A percentile compares a stretch with the other conserved stretches of the same genome.
Conservation (phyloP, 352 stramenopile genomes). For the Phytophthora litchii region DNA sequence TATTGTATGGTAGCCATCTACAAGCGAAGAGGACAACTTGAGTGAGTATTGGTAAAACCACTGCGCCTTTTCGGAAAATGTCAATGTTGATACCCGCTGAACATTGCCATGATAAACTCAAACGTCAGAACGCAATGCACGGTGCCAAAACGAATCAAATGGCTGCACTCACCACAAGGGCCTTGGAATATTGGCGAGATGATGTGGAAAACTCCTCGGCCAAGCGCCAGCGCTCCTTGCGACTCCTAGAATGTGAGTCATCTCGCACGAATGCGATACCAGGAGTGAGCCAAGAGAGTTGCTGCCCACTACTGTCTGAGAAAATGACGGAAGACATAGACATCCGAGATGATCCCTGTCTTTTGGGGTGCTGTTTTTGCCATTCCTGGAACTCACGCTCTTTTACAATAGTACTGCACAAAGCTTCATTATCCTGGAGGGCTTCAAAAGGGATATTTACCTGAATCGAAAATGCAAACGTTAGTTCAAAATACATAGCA, state of each 20-base stretch:
- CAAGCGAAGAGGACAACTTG: constrained; percentile 57
- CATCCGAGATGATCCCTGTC: constrained; percentile 17
- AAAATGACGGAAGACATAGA: constrained; percentile 36
- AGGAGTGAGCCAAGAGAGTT: constrained; percentile 35
- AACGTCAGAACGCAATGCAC: background rate
- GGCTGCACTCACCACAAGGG: constrained; percentile 23
- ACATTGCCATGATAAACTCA: constrained; percentile 2
- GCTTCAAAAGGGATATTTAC: constrained; percentile 40
- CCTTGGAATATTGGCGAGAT: constrained; percentile 39
- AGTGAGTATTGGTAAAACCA: constrained; percentile 76
- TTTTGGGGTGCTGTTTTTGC: constrained; percentile 19
- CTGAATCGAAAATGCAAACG: constrained; percentile 15
- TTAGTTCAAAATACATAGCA: constrained; percentile 3
- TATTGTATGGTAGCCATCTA: constrained; percentile 68
- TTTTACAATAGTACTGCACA: constrained; percentile 40
- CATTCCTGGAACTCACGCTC: constrained; percentile 41
- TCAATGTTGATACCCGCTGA: constrained; percentile 45
- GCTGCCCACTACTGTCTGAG: constrained; percentile 32
- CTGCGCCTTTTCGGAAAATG: constrained; percentile 65
- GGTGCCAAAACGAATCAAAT: background rate
- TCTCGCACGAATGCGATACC: constrained; percentile 44
- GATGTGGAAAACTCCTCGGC: constrained; percentile 33
- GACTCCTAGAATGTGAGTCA: constrained; percentile 21
- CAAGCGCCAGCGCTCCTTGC: constrained; percentile 24
- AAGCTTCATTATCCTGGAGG: constrained; percentile 30